Base-by-base conservation (phyloP, 331 rosid species). In the Pyrus hybrid region DNA sequence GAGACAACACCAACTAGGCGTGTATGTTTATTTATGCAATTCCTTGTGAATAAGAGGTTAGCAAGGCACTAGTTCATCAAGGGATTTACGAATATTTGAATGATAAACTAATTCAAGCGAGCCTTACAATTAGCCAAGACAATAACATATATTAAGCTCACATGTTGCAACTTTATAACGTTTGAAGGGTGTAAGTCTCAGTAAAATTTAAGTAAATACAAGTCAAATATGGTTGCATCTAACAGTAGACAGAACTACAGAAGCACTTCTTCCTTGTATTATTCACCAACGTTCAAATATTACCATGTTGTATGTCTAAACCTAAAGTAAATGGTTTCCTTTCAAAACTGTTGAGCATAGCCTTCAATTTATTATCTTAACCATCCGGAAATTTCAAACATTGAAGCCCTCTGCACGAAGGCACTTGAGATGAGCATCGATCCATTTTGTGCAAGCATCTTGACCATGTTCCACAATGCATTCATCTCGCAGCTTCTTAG, bases 391-490 rank as follows among this genome's bases (percentile, higher is more conserved):
- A 32, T 16, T 71, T 86, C 83, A 92, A 79, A 92, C 82, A 71
- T 83, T 90, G 81, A 88, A 92, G 33, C 97, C 96, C 47, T 82
- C 96, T 3, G 92, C 78, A 3, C 93, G 96, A 21, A 92, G 93
- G 81, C 97, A 92, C 63, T 23, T 64, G 23, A 82, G 84, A 78
- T 85, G 96, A 77, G 97, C 97, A 79, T 94, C 96, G 8, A 94
- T 92, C 99, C 95, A 94, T 78, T 92, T 92, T 8, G 87, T 49
- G 76, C 97, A 94, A 68, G 92, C 91, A 2, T 82, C 87, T 82
- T 94, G 92, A 56, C 99, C 99, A 33, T 94, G 91, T 83, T 94
- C 90, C 21, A 90, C 97, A 30, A 94, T 85, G 83, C 99, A 94
- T 72, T 94, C 97, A 80, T 94, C 99, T 62, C 97, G 81, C 62